phyloP scores from a whole-genome alignment of 148 eudicot species.

The Cornus suecica region DNA sequence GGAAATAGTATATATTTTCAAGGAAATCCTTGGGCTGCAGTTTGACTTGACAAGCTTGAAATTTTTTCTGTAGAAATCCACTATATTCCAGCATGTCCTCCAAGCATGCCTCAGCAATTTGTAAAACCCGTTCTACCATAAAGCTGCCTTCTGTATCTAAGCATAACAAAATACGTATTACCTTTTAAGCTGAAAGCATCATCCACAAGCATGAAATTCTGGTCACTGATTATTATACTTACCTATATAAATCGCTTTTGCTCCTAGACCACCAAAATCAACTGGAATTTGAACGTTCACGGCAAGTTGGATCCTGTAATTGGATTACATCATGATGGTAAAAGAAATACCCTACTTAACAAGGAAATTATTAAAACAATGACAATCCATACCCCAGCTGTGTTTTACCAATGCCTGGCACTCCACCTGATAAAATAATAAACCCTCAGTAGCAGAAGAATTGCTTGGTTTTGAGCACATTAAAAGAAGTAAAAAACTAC shows the following conservation, averaged over 20 bases:
- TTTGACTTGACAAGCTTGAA: slow-evolving; percentile 27
- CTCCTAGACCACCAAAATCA: slow-evolving; percentile 77
- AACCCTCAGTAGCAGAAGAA: slow-evolving; percentile 14
- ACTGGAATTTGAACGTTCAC: slow-evolving; percentile 87
- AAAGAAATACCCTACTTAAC: slow-evolving; percentile 11
- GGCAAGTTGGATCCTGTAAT: slow-evolving; percentile 91
- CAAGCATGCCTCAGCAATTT: slow-evolving; percentile 85
- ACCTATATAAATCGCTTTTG: slow-evolving; percentile 90
- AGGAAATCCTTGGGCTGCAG: slow-evolving; percentile 68
- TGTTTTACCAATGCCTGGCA: slow-evolving; percentile 96
- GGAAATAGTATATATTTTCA: slow-evolving; percentile 73
- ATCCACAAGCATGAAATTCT: background rate
- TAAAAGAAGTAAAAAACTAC: background rate
- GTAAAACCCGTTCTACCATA: slow-evolving; percentile 94
- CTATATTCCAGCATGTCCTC: slow-evolving; percentile 58
- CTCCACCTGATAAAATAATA: slow-evolving; percentile 61
- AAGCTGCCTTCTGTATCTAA: slow-evolving; percentile 98
- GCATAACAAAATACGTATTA: slow-evolving; percentile 20
- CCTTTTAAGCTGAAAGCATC: slow-evolving; percentile 22
- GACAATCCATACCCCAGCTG: slow-evolving; percentile 66
- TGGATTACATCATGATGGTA: slow-evolving; percentile 11
- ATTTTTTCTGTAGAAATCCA: slow-evolving; percentile 34
- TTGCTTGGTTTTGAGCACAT: background rate
- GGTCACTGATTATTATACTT: slow-evolving; percentile 20
- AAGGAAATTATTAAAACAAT: background rate